These are phyloP conservation scores for Ustilago vetiveriae DNA, from an alignment of 1,284 basidiomycete genomes.

Conservation along the genomic window DNA sequence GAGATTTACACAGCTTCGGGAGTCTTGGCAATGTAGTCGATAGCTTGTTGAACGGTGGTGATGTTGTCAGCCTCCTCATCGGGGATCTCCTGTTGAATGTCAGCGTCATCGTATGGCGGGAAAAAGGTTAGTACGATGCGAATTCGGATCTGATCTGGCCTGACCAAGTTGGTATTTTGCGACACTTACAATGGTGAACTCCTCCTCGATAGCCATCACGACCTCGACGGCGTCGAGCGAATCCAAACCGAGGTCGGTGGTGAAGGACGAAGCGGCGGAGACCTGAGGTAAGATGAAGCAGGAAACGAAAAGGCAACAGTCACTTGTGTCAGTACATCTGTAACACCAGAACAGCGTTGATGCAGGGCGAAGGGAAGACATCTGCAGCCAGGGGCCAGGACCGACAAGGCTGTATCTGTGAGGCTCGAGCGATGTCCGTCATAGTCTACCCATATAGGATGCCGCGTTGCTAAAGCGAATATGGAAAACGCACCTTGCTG, in stretches of 20 bases:
- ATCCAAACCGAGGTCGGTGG: slow-evolving; percentile 90
- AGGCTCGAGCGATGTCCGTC: too few relatives aligned
- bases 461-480: too few relatives aligned
- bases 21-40: slow-evolving; percentile 96
- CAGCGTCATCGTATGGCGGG: too few relatives aligned
- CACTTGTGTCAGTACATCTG: slow-evolving; percentile 17
- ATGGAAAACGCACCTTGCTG: slow-evolving; percentile 71
- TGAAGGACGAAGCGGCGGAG: slow-evolving; percentile 78
- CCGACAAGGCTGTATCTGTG: too few relatives aligned
- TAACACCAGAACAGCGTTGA: too few relatives aligned
- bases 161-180: background rate
- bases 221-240: slow-evolving; percentile 98
- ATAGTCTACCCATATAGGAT: too few relatives aligned
- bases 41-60: slow-evolving; percentile 90
- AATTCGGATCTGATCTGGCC: too few relatives aligned
- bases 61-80: slow-evolving; percentile 99
- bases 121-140: too few relatives aligned
- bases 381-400: too few relatives aligned
- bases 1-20: slow-evolving; percentile 73
- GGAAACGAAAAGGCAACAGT: background rate
- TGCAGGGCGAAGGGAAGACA: too few relatives aligned
- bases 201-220: slow-evolving; percentile 99
- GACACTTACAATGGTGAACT: slow-evolving; percentile 69
- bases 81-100: slow-evolving; percentile 84
- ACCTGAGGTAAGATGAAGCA: slow-evolving; percentile 72